These are phyloP conservation scores for Candida krabiensis DNA, from an alignment of 805 yeast genomes.

Conservation along the genomic window DNA sequence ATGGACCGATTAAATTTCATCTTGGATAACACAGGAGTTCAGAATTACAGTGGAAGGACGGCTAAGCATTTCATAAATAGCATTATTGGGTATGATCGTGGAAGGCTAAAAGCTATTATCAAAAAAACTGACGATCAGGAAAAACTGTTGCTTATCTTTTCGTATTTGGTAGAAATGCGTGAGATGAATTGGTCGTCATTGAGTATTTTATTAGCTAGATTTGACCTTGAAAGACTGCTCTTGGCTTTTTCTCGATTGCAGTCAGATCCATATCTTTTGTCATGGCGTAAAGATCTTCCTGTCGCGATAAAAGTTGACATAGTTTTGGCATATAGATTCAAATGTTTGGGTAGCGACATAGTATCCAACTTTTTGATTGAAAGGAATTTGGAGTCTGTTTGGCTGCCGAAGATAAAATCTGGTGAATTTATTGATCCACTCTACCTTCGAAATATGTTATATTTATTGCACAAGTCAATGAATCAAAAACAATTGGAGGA, in stretches of 20 bases:
- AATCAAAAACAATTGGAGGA: slow-evolving; percentile 9
- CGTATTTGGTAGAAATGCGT: slow-evolving; percentile 20
- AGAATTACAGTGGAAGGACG: no score
- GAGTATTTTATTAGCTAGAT: slow-evolving; percentile 18
- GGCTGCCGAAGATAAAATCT: slow-evolving; percentile 22
- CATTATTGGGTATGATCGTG: neutral
- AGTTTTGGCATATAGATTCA: slow-evolving; percentile 24
- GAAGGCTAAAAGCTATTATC: neutral
- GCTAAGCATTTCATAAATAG: neutral
- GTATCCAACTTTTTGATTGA: slow-evolving; percentile 17
- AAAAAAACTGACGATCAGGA: slow-evolving; percentile 6
- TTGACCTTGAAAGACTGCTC: slow-evolving; percentile 17
- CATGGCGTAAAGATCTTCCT: slow-evolving; percentile 9
- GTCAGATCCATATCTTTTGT: slow-evolving; percentile 6
- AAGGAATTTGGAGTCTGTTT: slow-evolving; percentile 13
- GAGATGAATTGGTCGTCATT: slow-evolving; percentile 14
- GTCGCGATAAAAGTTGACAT: slow-evolving; percentile 19
- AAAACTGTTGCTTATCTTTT: slow-evolving; percentile 19
- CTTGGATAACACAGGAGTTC: neutral
- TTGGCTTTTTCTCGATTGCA: slow-evolving; percentile 11
- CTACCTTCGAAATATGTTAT: slow-evolving; percentile 22
- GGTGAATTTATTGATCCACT: slow-evolving; percentile 6
- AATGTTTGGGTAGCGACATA: slow-evolving; percentile 17
- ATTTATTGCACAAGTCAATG: slow-evolving; percentile 15
- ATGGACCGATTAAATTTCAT: neutral